Evolutionary conservation across 306 rosid species (phyloP), one percentile per base, ranked within the genome.

Genomic region (Cucurbita maxima): DNA sequence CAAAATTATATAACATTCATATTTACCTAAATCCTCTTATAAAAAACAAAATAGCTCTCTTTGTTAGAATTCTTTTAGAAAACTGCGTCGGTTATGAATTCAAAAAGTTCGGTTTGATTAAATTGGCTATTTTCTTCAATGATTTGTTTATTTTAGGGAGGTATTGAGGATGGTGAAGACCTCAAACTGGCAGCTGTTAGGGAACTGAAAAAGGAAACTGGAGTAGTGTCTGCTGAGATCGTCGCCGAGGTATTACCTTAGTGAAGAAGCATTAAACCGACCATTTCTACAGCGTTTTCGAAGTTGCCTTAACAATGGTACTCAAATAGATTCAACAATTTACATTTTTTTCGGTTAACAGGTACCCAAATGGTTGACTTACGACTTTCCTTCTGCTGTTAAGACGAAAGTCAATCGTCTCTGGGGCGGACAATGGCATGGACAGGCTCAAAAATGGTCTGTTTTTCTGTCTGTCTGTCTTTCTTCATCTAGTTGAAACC

Each of bases 351-450:
- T 78, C 61, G 57, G 59, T 57, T 75, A 76, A 53, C 92, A 90
- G 98, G 94, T 94, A 78, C 91, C 89, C 12, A 79, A 85, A 61
- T 94, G 98, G 98, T 76, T 94, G 84, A 90, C 98, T 36, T 89
- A 94, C 69, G 98, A 94, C 82, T 94, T 94, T 72, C 98, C 98
- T 75, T 89, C 98, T 59, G 83, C 96, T 38, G 98, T 94, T 86
- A 90, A 86, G 87, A 82, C 95, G 59, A 94, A 90, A 87, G 98
- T 94, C 43, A 90, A 87, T 80, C 97, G 97, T 18, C 90, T 94
- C 3, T 94, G 98, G 98, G 92, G 98, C 73, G 98, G 98, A 37
- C 89, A 94, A 89, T 94, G 97, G 97, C 97, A 94, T 41, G 98
- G 98, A 58, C 98, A 94, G 77, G 97, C 98, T 12, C 98, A 94